Evolutionary conservation across 2,329 filamentous ascomycete genomes (phyloP), one percentile per base, ranked within the genome.

Genomic region (Aspergillus intermedius): DNA sequence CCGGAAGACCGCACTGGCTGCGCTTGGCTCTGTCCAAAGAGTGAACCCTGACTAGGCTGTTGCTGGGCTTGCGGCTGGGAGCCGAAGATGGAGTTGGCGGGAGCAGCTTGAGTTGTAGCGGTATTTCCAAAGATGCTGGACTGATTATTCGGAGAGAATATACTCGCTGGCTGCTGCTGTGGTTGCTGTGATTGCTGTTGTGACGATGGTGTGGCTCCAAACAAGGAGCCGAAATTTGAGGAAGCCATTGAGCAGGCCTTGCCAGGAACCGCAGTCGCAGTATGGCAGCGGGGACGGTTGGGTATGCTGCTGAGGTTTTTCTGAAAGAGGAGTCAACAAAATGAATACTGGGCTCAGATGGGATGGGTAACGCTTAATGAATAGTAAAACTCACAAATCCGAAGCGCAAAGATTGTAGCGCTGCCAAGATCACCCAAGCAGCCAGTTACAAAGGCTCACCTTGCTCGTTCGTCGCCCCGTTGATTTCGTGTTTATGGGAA

Each of bases 71-170:
- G 52, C 25, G 60, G 44, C 47, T 61, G 56, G 42, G 57, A 56
- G 30, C 58, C 58, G 47, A 63, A 59, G 49, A 65, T 34, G 44
- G 61, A 59, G 45, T 59, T 55, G 40, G 51, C 46, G 21, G 60
- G 47, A n/a, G 45, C 45, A 12, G 50, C 49, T 45, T 67, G 63
- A 10, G 58, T 54, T 17, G 56, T 46, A 19, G 58, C 45, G 12
- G 54, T 34, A 39, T 51, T 62, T 15, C 60, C 60, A 22, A 67
- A 63, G 5, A 57, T 47, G 42, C 56, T 62, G 3, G 62, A 50
- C 12, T 60, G 49, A 49, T 61, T 66, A 32, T 53, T 60, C 35
- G 58, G 48, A 19, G 59, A 56, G 35, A 64, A 64, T 30, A 64
- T 54, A 49, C 58, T 60, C 6, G 59, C 55, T 10, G 58, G 47